A percentile compares a stretch with the other conserved stretches of the same genome.
Conservation (phyloP, 768 basidiomycete genomes). For the Hericium alpestre region DNA sequence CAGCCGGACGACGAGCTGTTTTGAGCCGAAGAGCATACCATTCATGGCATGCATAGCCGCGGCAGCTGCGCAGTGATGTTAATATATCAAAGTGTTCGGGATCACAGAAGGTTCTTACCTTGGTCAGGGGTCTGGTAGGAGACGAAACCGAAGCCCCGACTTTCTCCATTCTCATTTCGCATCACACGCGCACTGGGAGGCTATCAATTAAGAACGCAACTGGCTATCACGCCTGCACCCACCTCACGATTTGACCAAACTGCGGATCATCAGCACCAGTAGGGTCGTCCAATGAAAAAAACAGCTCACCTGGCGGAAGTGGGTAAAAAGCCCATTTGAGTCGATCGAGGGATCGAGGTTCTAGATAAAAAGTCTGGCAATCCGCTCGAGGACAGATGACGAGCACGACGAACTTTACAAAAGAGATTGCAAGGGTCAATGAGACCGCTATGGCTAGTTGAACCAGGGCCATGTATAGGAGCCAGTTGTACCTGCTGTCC, state of each 20-base stretch:
- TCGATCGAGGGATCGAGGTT: constrained; percentile 80
- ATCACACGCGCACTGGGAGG: constrained; percentile 75
- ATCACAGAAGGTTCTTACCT: constrained; percentile 32
- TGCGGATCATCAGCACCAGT: constrained; percentile 18
- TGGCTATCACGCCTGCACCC: constrained; percentile 6
- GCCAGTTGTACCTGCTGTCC: constrained; percentile 86
- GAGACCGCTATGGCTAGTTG: constrained; percentile 73
- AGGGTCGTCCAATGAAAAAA: neutral
- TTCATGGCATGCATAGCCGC: constrained; percentile 78
- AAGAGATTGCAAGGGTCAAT: constrained; percentile 88
- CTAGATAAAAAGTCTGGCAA: constrained; percentile 26
- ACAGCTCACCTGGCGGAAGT: constrained; percentile 65
- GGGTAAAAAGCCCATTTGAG: constrained; percentile 72
- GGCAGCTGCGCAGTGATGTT: constrained; percentile 34
- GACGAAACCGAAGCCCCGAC: constrained; percentile 87
- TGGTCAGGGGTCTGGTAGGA: constrained; percentile 77
- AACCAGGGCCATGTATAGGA: constrained; percentile 63
- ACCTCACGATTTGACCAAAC: constrained; percentile 89
- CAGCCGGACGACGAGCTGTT: constrained; percentile 75
- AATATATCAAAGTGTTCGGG: constrained; percentile 4
- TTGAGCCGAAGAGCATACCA: constrained; percentile 55
- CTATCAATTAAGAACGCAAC: neutral
- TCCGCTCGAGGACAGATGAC: neutral
- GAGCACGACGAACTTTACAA: constrained; percentile 51
- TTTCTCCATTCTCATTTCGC: constrained; percentile 73